Base-by-base conservation (phyloP, 1,284 basidiomycete genomes). In the Microbotryomycetes sp. region DNA sequence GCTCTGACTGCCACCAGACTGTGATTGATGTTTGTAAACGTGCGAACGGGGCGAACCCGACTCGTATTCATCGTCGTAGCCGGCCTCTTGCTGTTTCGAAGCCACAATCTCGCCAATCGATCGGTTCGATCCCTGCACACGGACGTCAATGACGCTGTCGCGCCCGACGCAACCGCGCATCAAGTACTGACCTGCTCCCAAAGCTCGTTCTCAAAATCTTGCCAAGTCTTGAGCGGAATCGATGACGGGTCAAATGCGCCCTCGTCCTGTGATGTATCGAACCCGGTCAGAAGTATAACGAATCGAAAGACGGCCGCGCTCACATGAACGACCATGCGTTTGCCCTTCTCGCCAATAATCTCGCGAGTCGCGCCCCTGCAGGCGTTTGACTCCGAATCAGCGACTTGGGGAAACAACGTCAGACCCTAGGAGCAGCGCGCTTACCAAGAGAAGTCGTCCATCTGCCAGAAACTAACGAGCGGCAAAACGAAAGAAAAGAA, bases 391-490 rank as follows among this genome's bases (percentile, higher is more conserved):
- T n/a, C n/a, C n/a, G 30, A 13, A 11, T 54, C 13, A 54, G 31
- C 26, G 26, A 11, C 6, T 4, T n/a, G n/a, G n/a, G n/a, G n/a
- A n/a, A n/a, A n/a, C n/a, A n/a, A n/a, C n/a, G n/a, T n/a, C n/a
- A n/a, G n/a, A n/a, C n/a, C n/a, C n/a, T n/a, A n/a, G n/a, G n/a
- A n/a, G n/a, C n/a, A n/a, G n/a, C n/a, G 5, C 21, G 49, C 16
- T n/a, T 24, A 56, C 59, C 91, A 96, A 3, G 90, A 93, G 83
- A 97, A 97, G 77, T 73, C 72, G 77, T 97, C 94, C 93, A 97
- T 97, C 70, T 82, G 85, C 94, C 93, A 98, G 85, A 97, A 97
- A 1, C 94, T 94, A 76, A 97, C 97, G 23, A 97, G 78, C 1
- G 93, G 94, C 45, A 97, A 82, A 77, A 92, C 82, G 79, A 98